Conservation (phyloP, 768 basidiomycete species). For the Tulasnella sp. region DNA sequence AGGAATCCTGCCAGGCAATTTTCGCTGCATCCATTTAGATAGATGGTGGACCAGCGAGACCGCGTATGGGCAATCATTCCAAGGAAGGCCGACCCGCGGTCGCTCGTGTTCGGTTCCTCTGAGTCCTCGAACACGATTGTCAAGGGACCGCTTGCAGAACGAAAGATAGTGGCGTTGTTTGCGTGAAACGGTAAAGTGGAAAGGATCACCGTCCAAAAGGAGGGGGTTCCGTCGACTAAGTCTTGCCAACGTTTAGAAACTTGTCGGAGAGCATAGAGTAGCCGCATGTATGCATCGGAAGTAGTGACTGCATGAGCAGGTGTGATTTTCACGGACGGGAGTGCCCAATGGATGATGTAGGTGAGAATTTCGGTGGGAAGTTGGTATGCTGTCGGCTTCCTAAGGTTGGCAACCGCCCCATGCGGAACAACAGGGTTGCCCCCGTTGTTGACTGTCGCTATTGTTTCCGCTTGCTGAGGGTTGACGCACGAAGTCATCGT, state of each 20-base stretch:
- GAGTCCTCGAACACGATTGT: not conserved
- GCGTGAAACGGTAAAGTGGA: not conserved
- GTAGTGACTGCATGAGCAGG: not conserved
- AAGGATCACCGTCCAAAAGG: not conserved
- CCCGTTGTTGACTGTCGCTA: too few species aligned
- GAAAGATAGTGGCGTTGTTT: not conserved
- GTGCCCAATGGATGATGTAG: not conserved
- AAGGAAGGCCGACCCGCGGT: not conserved
- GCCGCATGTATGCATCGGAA: not conserved
- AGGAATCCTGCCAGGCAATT: not conserved
- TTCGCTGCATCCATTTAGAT: not conserved
- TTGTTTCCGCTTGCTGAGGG: not conserved
- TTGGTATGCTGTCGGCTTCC: not conserved
- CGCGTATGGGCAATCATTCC: not conserved
- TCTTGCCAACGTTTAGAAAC: not conserved
- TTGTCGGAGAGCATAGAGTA: not conserved
- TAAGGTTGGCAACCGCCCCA: too few species aligned
- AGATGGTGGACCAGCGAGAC: not conserved
- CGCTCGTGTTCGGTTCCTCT: not conserved
- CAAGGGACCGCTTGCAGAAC: not conserved
- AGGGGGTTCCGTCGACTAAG: not conserved
- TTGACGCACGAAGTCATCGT: not conserved
- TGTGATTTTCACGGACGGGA: not conserved
- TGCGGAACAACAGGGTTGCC: too few species aligned
- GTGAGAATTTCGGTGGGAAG: not conserved